phyloP scores from a whole-genome alignment of 495 filamentous ascomycete genomes.

The Neurospora sp. region DNA sequence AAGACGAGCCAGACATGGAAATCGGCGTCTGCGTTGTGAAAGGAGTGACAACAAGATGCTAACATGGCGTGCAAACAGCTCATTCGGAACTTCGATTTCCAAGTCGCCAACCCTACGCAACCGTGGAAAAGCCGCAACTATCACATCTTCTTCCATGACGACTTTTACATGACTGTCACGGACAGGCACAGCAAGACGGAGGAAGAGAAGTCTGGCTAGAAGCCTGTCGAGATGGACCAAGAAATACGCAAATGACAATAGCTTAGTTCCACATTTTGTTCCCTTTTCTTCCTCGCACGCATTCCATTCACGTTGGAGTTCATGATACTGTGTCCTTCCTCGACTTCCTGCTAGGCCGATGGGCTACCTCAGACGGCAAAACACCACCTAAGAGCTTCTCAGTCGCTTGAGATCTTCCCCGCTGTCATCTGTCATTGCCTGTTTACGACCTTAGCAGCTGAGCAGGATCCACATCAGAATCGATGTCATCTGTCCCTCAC shows the following conservation, averaged over 20 bases:
- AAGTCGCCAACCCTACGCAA: slow-evolving; percentile 36
- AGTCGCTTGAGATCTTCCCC: too few relatives aligned
- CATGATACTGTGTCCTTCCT: background rate
- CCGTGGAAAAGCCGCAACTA: slow-evolving; percentile 25
- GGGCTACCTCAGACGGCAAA: background rate
- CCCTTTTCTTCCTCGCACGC: background rate
- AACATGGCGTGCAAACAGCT: slow-evolving; percentile 25
- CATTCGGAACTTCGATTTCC: slow-evolving; percentile 45
- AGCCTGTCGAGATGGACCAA: background rate
- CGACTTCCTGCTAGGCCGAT: background rate
- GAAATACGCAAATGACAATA: background rate
- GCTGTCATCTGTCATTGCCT: background rate
- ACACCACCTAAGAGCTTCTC: background rate
- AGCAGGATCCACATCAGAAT: background rate
- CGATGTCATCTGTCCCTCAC: background rate
- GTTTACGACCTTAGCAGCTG: background rate
- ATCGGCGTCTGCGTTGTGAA: background rate
- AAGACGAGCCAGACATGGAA: background rate
- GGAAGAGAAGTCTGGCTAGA: background rate
- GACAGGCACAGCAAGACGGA: background rate
- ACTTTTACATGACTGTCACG: slow-evolving; percentile 23
- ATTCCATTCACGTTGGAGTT: background rate
- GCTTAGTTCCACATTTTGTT: background rate
- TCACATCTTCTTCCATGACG: slow-evolving; percentile 18
- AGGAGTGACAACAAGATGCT: background rate